phyloP scores from a whole-genome alignment of 2,329 filamentous ascomycete species.

The Stachybotrys elegans region DNA sequence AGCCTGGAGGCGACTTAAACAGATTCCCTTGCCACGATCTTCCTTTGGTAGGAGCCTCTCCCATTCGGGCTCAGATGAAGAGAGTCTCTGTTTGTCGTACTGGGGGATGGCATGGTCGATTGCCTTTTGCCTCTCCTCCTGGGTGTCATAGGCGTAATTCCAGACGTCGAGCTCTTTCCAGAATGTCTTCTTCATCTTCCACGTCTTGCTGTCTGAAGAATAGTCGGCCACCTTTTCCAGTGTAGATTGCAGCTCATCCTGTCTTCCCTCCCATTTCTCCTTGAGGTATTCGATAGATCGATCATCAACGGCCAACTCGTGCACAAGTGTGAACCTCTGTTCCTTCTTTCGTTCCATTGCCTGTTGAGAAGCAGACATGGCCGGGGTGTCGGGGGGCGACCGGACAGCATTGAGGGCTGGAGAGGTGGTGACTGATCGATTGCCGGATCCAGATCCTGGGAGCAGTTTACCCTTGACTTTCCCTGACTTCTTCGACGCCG shows the following conservation, averaged over 20 bases:
- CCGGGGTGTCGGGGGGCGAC: slow-evolving; percentile 48
- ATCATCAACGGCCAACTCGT: slow-evolving; percentile 54
- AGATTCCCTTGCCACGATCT: slow-evolving; percentile 54
- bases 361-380: slow-evolving; percentile 45
- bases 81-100: slow-evolving; percentile 55
- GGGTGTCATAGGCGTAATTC: slow-evolving; percentile 51
- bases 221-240: slow-evolving; percentile 56
- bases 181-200: slow-evolving; percentile 49
- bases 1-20: slow-evolving; percentile 57
- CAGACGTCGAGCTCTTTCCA: slow-evolving; percentile 63
- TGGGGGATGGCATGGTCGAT: slow-evolving; percentile 56
- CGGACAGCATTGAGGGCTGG: slow-evolving; percentile 49
- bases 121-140: slow-evolving; percentile 52
- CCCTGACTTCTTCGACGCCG: slow-evolving; percentile 23
- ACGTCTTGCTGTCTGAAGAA: slow-evolving; percentile 43
- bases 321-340: slow-evolving; percentile 49
- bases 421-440: slow-evolving; percentile 43
- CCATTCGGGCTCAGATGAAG: slow-evolving; percentile 53
- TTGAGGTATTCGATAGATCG: slow-evolving; percentile 44
- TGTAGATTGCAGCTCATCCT: slow-evolving; percentile 48
- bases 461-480: slow-evolving; percentile 40
- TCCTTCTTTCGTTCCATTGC: slow-evolving; percentile 49
- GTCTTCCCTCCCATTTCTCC: slow-evolving; percentile 44
- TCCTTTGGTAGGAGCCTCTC: slow-evolving; percentile 53
- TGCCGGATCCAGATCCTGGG: slow-evolving; percentile 31